Evolutionary conservation across 2,329 filamentous ascomycete species (phyloP), one percentile per base, ranked within the genome.

Genomic region (Monilinia fructigena): DNA sequence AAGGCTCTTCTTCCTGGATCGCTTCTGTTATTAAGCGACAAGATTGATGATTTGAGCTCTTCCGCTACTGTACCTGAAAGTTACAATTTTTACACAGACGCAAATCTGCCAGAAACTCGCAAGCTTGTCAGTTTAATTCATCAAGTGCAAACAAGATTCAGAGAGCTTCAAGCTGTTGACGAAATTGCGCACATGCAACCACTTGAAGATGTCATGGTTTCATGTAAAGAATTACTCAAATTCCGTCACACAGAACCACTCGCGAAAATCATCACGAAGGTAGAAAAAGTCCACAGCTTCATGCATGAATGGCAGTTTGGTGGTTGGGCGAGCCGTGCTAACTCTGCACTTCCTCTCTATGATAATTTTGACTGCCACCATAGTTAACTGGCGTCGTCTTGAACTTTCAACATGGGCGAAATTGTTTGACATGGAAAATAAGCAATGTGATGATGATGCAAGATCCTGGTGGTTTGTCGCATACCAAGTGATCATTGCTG

Each of bases 381-480:
- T 97, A 62, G 89, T 98, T 65, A 86, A 85, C 75, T 99, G 96
- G 96, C 86, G 95, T 69, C 89, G 93, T 67, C 82, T 99, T 42
- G 95, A 99, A 75, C 82, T 99, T 35, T 90, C 91, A 0, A 97
- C 94, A 0, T 99, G 95, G 95, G 88, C 91, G 47, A 90, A 89
- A 53, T 79, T 99, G 3, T 89, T 99, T 68, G 92, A 97, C 71
- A 87, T 91, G 76, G 95, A 99, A 77, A 83, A 87, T 48, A 83
- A 86, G 63, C 92, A 90, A 73, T 93, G 89, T 72, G 82, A 88
- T 28, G 85, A 91, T 59, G 89, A 92, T 74, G 93, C 94, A 2
- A 89, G 88, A 72, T 89, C 90, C 20, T 99, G 95, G 95, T 99
- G 93, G 89, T 99, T 97, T 73, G 85, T 98, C 68, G 93, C 94